Base-by-base conservation (phyloP, 768 basidiomycete genomes). In the Lactarius deliciosus region DNA sequence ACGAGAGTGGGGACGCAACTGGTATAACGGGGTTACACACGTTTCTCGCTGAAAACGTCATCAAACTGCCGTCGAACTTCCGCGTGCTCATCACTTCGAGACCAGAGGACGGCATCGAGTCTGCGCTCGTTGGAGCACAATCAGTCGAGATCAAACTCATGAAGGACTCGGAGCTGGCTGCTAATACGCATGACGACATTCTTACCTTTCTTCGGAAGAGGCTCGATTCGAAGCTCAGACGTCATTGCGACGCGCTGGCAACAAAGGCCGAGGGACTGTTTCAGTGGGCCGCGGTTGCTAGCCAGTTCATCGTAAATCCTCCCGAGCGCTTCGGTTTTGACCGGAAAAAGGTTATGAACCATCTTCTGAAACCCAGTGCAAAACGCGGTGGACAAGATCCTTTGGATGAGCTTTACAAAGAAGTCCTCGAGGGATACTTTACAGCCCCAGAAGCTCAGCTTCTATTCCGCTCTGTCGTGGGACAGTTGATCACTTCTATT, bases 401-500 rank as follows among this genome's bases (percentile, higher is more conserved):
- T 20, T 43, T 61, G 47, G 60, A 61, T 0, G 41, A 30, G 9
- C 15, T 61, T 0, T 61, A 61, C 25, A n/a, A 43, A 20, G n/a
- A 20, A 13, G 25, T 61, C 5, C 60, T 61, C 2, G 25, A 43
- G 18, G 28, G 30, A 10, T 45, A 45, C 60, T n/a, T 61, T 18
- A 32, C 20, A 5, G 0, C 5, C 16, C 10, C 6, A n/a, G n/a
- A 20, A 40, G 0, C 34, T 11, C 38, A 3, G 28, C 8, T 28
- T 32, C 41, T 50, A 28, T 61, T 61, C 13, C 43, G 60, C 22
- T 36, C 30, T 8, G 60, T 61, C 16, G 28, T 47, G 60, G 60
- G 60, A 43, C 60, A 61, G 25, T 22, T 61, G 13, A 10, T 61
- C 5, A 25, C 60, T 43, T 13, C 60, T 0, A 20, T 43, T 43